Base-by-base conservation (phyloP, 805 yeast species). In the Metschnikowia lochheadii region DNA sequence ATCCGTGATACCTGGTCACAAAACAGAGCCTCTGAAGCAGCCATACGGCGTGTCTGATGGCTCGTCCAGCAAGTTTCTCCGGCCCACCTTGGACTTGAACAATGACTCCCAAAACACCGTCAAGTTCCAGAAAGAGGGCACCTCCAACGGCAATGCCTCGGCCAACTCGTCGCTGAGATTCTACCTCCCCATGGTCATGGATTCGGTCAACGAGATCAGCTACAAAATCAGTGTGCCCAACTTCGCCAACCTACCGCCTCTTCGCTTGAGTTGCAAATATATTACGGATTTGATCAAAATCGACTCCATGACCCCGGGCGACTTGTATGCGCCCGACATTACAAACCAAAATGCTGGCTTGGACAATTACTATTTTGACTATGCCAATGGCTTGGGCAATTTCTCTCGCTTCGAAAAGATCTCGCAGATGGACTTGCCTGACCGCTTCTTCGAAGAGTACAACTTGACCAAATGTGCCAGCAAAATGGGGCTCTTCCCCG, bases 401-500 rank as follows among this genome's bases (percentile, higher is more conserved):
- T 84, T 83, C 55, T 78, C 87, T n/a, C 84, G 96, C 7, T 90
- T 89, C 65, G 91, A 84, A 61, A 84, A 85, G 60, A 75, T 85
- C 2, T 77, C 79, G 33, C 82, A 84, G 47, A 74, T 84, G 51
- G 82, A 80, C 60, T 80, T 91, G 46, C 97, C 97, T 0, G 96
- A 90, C 63, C 82, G 79, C 54, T 82, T 89, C 54, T 80, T 87
- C 56, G 85, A 84, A 49, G 89, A 87, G 58, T 81, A 84, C 63
- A 83, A 82, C 56, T 77, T 79, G 44, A 77, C 87, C 5, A 84
- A 86, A 60, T 78, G 82, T 48, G 77, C 77, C 44, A 82, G 90
- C 36, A 82, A 84, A 52, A 84, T 88, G 82, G 99, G 99, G 13
- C 69, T 90, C 23, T 83, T 94, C 57, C 81, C 91, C 0, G 90